A percentile compares a stretch with the other conserved stretches of the same genome.
phyloP scores from a whole-genome alignment of 2,329 filamentous ascomycete genomes.

The Alternaria sp. region DNA sequence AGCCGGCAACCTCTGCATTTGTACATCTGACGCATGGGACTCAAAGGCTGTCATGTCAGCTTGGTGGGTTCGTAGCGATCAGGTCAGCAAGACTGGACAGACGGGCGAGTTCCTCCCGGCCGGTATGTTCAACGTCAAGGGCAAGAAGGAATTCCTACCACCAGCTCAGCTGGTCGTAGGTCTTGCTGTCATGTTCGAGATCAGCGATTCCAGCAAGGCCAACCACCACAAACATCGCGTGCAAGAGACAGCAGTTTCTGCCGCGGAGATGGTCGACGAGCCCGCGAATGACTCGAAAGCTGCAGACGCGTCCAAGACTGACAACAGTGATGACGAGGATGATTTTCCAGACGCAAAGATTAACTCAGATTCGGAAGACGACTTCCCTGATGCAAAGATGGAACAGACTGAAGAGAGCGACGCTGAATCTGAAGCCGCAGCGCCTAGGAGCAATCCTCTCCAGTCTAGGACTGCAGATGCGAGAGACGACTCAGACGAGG shows the following conservation, averaged over 20 bases:
- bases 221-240: constrained; percentile 80
- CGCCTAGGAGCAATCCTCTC: constrained; percentile 50
- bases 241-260: constrained; percentile 50
- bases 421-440: constrained; percentile 43
- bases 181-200: constrained; percentile 85
- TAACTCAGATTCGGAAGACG: constrained; percentile 53
- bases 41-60: constrained; percentile 95
- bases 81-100: constrained; percentile 85
- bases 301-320: constrained; percentile 31
- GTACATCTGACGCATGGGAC: constrained; percentile 91
- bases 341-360: constrained; percentile 57
- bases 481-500: constrained; percentile 32
- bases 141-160: constrained; percentile 90
- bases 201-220: constrained; percentile 86
- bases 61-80: constrained; percentile 92
- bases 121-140: constrained; percentile 82
- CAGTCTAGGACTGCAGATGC: constrained; percentile 38
- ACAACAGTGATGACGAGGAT: constrained; percentile 54
- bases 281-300: constrained; percentile 23
- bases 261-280: constrained; percentile 33
- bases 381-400: constrained; percentile 56
- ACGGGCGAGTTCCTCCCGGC: constrained; percentile 81
- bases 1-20: constrained; percentile 84
- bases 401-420: constrained; percentile 50
- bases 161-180: constrained; percentile 88